Percentiles rank a stretch among this genome's conserved stretches.
Conservation (phyloP, 495 filamentous ascomycete genomes). For the Bryoglossum gracile region DNA sequence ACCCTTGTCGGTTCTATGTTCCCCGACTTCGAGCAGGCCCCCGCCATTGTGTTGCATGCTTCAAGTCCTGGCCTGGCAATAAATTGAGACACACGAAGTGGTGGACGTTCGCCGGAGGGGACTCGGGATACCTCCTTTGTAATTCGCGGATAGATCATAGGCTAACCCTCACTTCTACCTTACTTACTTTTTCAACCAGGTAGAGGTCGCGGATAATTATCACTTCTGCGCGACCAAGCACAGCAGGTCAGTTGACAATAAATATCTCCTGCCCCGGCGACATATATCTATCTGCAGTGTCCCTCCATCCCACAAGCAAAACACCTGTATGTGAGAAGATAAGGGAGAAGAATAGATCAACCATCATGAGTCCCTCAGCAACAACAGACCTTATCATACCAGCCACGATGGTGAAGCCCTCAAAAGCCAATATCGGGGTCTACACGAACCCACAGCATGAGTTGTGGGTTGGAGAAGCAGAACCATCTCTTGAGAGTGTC, state of each 20-base stretch:
- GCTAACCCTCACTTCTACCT: no score
- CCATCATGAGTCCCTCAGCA: constrained; percentile 22
- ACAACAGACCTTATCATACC: constrained; percentile 13
- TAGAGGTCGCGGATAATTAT: constrained; percentile 11
- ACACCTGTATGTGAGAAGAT: neutral
- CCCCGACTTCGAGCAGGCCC: constrained; percentile 9
- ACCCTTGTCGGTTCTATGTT: constrained; percentile 5
- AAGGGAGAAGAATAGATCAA: neutral
- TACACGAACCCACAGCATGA: constrained; percentile 91
- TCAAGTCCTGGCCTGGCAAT: no score
- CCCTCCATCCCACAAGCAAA: neutral
- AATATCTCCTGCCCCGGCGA: no score
- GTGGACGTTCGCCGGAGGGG: neutral
- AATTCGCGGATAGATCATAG: constrained; percentile 11
- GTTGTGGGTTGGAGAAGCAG: constrained; percentile 76
- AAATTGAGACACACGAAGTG: no score
- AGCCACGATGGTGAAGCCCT: constrained; percentile 13
- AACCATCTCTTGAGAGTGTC: constrained; percentile 67
- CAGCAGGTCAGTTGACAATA: constrained; percentile 18
- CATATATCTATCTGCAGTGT: neutral
- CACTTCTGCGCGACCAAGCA: neutral
- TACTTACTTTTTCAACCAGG: neutral
- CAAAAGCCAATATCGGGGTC: constrained; percentile 85
- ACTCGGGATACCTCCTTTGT: neutral
- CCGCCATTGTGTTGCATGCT: constrained; percentile 6